These are phyloP conservation scores for Yamadazyma buinensis DNA, from an alignment of 1,139 yeast species.

Conservation along the genomic window DNA sequence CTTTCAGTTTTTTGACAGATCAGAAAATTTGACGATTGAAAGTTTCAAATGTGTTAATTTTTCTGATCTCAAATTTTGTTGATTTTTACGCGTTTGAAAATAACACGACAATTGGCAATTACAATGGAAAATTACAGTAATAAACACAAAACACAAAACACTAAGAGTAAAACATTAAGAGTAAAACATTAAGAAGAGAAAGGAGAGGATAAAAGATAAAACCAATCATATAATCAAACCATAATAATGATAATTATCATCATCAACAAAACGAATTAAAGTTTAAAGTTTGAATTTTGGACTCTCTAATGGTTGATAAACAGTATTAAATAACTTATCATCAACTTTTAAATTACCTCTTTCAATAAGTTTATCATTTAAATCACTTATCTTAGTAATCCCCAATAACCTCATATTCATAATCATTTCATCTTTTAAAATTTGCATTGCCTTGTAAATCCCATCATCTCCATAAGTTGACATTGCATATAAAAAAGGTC, in stretches of 20 bases:
- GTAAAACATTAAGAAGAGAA: too few relatives aligned
- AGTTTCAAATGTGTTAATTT: too few relatives aligned
- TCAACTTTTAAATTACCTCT: constrained; percentile 24
- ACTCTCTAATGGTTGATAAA: constrained; percentile 35
- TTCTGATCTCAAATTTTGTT: constrained; percentile 11
- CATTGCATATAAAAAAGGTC: constrained; percentile 71
- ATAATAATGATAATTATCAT: too few relatives aligned
- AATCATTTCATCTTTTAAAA: constrained; percentile 74
- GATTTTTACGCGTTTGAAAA: constrained; percentile 4
- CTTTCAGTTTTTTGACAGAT: too few relatives aligned
- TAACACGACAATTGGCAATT: constrained; percentile 1
- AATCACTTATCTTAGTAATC: constrained; percentile 59
- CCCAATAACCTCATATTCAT: constrained; percentile 91
- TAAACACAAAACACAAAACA: too few relatives aligned
- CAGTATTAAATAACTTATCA: constrained; percentile 33
- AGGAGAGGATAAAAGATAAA: too few relatives aligned
- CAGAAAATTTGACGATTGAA: too few relatives aligned
- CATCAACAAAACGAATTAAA: too few relatives aligned
- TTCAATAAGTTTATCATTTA: constrained; percentile 46
- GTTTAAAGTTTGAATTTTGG: constrained; percentile 27
- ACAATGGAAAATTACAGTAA: too few relatives aligned
- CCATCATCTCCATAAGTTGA: constrained; percentile 76
- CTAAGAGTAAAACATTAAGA: too few relatives aligned
- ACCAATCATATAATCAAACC: too few relatives aligned
- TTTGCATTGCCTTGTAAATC: constrained; percentile 70